Evolutionary conservation across 805 yeast genomes (phyloP), one percentile per base, ranked within the genome.

Genomic region (Kazachstania bromeliacearum): DNA sequence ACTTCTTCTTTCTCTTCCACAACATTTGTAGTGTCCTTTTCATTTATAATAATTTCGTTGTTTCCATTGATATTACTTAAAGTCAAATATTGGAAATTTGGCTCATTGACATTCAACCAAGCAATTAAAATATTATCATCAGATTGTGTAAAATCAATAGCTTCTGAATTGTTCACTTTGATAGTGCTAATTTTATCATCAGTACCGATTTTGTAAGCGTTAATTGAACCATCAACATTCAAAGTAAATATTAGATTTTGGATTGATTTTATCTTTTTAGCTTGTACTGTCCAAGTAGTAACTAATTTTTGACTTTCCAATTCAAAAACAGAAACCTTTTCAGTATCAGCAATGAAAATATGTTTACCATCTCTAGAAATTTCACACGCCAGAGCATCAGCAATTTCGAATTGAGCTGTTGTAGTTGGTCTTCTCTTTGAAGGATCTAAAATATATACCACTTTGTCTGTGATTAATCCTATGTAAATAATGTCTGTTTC

Each of bases 361-460:
- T 47, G 41, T 31, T 48, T 45, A 14, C 47, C 52, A 31, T 48
- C 50, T 5, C 42, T 36, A 3, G 45, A 31, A 5, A 52, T 36
- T 17, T 44, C 35, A 33, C 47, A 42, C 7, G 39, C 30, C n/a
- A 41, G 31, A 24, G 53, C 44, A 22, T 46, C 48, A 24, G 31
- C 33, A n/a, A 45, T 25, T 7, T 48, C 50, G 18, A 53, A 41
- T 26, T 41, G 46, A 5, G 52, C 45, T 15, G 48, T 36, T 0
- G 56, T 51, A 3, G 44, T 38, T 12, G 62, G 63, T 37, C 57
- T 54, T 39, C 59, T 58, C 35, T 57, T 53, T n/a, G 51, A 46
- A 29, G 84, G 84, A 55, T 79, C 85, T 51, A 79, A 72, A 38
- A 79, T 64, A 51, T 76, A 77, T 8, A 79, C 78, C 7, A 77